Evolutionary conservation across 257 asterid genomes (phyloP).

Genomic region (Misopates orontium): DNA sequence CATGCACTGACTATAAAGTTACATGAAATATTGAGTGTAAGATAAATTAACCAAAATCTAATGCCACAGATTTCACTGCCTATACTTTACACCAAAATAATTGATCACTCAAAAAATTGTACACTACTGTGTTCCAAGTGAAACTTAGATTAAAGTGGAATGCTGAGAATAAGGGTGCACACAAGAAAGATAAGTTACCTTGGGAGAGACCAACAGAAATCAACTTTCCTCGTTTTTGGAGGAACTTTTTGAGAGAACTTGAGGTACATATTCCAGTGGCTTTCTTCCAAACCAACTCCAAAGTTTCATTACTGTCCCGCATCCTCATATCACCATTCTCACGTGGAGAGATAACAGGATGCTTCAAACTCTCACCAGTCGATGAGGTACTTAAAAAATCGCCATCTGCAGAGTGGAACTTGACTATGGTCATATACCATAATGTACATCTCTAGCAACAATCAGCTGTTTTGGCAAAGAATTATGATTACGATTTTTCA

Average conservation of each 20-base stretch:
- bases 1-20: too few relatives aligned
- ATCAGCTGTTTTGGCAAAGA: background rate
- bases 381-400: slow-evolving; percentile 68
- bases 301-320: slow-evolving; percentile 40
- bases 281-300: slow-evolving; percentile 65
- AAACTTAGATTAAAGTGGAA: background rate
- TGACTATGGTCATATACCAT: background rate
- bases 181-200: slow-evolving; percentile 39
- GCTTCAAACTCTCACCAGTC: slow-evolving; percentile 69
- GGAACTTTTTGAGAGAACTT: slow-evolving; percentile 55
- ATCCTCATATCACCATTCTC: slow-evolving; percentile 35
- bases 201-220: slow-evolving; percentile 52
- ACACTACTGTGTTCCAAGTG: background rate
- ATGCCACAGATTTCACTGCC: too few relatives aligned
- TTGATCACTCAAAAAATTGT: background rate
- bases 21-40: too few relatives aligned
- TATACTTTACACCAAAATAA: too few relatives aligned
- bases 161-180: background rate
- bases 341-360: slow-evolving; percentile 42
- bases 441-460: background rate
- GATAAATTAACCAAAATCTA: too few relatives aligned
- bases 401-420: slow-evolving; percentile 47
- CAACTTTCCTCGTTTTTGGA: slow-evolving; percentile 64
- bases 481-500: background rate
- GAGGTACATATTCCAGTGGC: slow-evolving; percentile 56